These are phyloP conservation scores for Aspergillus intermedius DNA, from an alignment of 2,329 filamentous ascomycete genomes.

Conservation along the genomic window DNA sequence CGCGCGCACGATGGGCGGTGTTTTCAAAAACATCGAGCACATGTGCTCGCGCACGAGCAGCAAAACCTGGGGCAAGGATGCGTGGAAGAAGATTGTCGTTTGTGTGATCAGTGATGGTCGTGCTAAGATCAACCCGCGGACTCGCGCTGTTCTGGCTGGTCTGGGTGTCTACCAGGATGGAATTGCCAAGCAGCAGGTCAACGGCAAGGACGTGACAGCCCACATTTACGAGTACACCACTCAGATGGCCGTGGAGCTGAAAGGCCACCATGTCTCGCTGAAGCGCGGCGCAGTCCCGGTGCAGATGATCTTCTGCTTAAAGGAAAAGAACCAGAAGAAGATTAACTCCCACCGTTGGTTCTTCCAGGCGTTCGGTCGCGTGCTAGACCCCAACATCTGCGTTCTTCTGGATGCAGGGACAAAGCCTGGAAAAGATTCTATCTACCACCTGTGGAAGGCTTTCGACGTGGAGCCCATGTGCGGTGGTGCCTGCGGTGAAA, in stretches of 20 bases:
- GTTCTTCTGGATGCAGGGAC: constrained; percentile 95
- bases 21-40: constrained; percentile 98
- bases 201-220: constrained; percentile 89
- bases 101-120: constrained; percentile 95
- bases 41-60: constrained; percentile 91
- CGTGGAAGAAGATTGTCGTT: constrained; percentile 99
- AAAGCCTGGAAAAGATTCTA: constrained; percentile 84
- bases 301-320: constrained; percentile 94
- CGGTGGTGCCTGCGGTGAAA: constrained; percentile 93
- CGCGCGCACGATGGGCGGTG: constrained; percentile 88
- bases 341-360: constrained; percentile 99
- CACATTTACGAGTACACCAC: constrained; percentile 81
- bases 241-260: constrained; percentile 67
- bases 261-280: constrained; percentile 79
- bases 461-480: constrained; percentile 98
- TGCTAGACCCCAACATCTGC: constrained; percentile 92
- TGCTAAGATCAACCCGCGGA: constrained; percentile 91
- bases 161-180: constrained; percentile 97
- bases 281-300: constrained; percentile 81
- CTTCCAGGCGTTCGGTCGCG: constrained; percentile 90
- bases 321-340: constrained; percentile 99
- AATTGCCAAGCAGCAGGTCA: constrained; percentile 97
- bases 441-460: constrained; percentile 97
- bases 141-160: constrained; percentile 79
- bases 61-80: constrained; percentile 96